Base-by-base conservation (phyloP, 306 rosid species). In the Acacia melanoxylon region DNA sequence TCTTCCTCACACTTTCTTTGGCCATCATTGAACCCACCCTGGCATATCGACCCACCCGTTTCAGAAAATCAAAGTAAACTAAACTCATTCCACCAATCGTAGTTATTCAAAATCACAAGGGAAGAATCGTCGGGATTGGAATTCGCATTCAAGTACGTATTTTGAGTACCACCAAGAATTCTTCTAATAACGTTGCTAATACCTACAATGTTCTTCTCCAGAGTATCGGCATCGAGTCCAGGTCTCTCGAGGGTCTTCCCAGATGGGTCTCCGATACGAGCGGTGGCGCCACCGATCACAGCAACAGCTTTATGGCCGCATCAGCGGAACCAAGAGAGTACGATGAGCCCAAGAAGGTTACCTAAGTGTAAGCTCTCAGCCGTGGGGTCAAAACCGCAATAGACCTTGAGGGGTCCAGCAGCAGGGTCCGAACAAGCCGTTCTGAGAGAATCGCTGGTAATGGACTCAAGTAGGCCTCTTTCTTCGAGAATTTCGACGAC, bases 371-470 rank as follows among this genome's bases (percentile, higher is more conserved):
- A 83, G 79, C 92, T 91, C 69, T 92, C 86, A 13, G 96, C 99
- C 14, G 99, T 95, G 37, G 99, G 99, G 84, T 95, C 98, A 61
- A 95, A 93, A 13, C 99, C 98, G 71, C 99, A 95, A 71, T 95
- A 95, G 85, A 92, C 96, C 72, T 75, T 92, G 83, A 95, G 87
- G 72, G 97, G 92, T 68, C 78, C 31, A 4, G 46, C 72, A 24
- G 31, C 54, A 63, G 86, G 48, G 88, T 79, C 87, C 0, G 86
- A 59, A 31, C 83, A 83, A 65, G 89, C 81, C 74, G 44, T 48
- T 59, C 88, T 87, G 74, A 93, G 91, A 76, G 87, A 73, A 7
- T 91, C 90, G 80, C 88, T 85, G 72, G 99, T 95, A 17, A 92
- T 16, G 68, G 99, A 86, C 10, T 93, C 99, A n/a, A 95, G 88